Conservation (phyloP, 495 filamentous ascomycete genomes). For the Symbiotaphrina buchneri region DNA sequence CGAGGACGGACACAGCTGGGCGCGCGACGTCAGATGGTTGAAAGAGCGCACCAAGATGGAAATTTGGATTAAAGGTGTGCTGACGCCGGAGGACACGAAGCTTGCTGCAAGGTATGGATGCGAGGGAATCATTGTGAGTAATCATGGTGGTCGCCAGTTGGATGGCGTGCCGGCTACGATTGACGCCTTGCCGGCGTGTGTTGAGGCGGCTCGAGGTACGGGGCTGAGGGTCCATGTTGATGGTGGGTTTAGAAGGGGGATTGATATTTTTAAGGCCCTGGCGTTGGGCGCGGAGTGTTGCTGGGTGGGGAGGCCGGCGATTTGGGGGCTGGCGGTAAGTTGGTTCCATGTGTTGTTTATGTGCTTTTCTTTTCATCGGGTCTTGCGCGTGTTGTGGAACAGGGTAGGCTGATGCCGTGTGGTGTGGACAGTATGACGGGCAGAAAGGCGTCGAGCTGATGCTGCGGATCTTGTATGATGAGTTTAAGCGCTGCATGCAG, state of each 20-base stretch:
- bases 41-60: not conserved
- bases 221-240: not conserved
- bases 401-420: not conserved
- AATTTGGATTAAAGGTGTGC: conserved; percentile 1
- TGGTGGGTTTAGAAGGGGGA: not conserved
- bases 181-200: not conserved
- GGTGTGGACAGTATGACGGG: not conserved
- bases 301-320: not conserved
- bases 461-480: not conserved
- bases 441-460: not conserved
- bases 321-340: conserved; percentile 2
- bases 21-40: not conserved
- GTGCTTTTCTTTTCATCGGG: not conserved
- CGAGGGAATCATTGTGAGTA: not conserved
- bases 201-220: not conserved
- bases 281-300: conserved; percentile 1
- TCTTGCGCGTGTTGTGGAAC: not conserved
- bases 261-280: not conserved
- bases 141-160: conserved; percentile 2
- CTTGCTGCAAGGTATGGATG: not conserved
- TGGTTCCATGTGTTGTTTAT: too few relatives aligned
- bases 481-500: conserved; percentile 1
- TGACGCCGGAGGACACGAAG: not conserved
- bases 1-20: conserved; percentile 9
- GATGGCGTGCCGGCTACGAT: conserved; percentile 1